A percentile compares a stretch with the other conserved stretches of the same genome.
Conservation (phyloP, 768 basidiomycete species). For the Crassisporium funariophilum region DNA sequence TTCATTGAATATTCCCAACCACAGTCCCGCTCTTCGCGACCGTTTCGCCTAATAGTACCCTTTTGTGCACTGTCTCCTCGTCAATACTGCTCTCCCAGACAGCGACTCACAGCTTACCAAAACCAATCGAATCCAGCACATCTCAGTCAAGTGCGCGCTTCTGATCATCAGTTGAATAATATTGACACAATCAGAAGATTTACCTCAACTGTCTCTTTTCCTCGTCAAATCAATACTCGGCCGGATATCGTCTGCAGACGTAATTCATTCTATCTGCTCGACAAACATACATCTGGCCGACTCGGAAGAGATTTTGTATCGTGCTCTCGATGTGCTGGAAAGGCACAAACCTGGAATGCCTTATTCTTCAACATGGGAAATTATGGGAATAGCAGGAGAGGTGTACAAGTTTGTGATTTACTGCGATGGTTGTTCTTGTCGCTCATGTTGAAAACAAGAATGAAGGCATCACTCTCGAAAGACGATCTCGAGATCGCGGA, state of each 20-base stretch:
- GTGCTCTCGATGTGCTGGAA: conserved; percentile 49
- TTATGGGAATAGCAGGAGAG: conserved; percentile 49
- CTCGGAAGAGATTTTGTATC: conserved; percentile 49
- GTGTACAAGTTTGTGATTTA: conserved; percentile 46
- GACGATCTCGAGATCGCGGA: conserved; percentile 39
- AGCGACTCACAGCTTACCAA: conserved; percentile 49
- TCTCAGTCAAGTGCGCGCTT: no score
- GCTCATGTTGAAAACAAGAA: conserved; percentile 4
- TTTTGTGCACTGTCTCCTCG: conserved; percentile 57
- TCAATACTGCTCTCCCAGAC: conserved; percentile 40
- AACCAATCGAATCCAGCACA: conserved; percentile 18
- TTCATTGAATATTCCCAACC: conserved; percentile 6
- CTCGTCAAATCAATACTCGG: conserved; percentile 49
- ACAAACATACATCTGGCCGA: conserved; percentile 41
- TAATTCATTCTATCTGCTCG: conserved; percentile 55
- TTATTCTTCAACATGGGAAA: conserved; percentile 42
- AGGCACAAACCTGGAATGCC: conserved; percentile 22
- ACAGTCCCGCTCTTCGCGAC: conserved; percentile 60
- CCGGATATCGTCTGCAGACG: conserved; percentile 56
- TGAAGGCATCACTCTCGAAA: conserved; percentile 15
- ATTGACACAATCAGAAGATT: not conserved
- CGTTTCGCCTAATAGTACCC: conserved; percentile 59
- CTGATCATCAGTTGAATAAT: no score
- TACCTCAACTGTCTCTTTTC: conserved; percentile 28
- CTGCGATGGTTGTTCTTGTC: not conserved